Conservation (phyloP, 2,329 filamentous ascomycete genomes). For the Exophiala bonariae region DNA sequence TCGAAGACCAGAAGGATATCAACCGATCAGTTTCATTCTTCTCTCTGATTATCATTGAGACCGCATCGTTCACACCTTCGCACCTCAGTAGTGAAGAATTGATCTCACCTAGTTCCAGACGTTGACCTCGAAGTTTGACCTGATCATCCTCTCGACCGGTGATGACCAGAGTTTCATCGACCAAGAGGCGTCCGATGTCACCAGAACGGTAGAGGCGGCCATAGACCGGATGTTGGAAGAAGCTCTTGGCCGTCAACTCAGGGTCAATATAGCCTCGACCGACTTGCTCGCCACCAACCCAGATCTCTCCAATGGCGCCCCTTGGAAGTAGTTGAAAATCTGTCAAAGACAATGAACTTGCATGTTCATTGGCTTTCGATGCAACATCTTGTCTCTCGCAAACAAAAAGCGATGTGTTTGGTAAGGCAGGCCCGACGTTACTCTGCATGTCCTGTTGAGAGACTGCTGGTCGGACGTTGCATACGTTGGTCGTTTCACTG, state of each 20-base stretch:
- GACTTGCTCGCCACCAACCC: constrained; percentile 83
- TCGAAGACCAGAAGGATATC: constrained; percentile 65
- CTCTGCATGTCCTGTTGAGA: constrained; percentile 59
- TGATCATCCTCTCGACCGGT: constrained; percentile 75
- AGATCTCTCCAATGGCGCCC: constrained; percentile 78
- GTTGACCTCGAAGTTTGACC: constrained; percentile 77
- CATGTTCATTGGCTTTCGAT: not conserved
- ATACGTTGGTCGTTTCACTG: constrained; percentile 86
- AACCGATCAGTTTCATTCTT: constrained; percentile 52
- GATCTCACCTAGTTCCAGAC: constrained; percentile 78
- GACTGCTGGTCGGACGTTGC: constrained; percentile 68
- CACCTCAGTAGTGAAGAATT: constrained; percentile 60
- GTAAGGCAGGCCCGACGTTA: constrained; percentile 73
- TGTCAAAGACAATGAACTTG: not conserved
- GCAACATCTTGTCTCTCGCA: constrained; percentile 17
- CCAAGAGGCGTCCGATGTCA: constrained; percentile 76
- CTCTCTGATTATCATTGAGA: constrained; percentile 59
- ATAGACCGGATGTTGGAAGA: constrained; percentile 66
- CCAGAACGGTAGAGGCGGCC: constrained; percentile 80
- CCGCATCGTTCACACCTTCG: constrained; percentile 58
- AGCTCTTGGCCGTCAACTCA: constrained; percentile 63
- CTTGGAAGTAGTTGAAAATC: constrained; percentile 62
- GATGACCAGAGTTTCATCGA: constrained; percentile 73
- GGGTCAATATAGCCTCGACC: constrained; percentile 69
- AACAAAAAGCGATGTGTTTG: constrained; percentile 75